Conservation (phyloP, 106 monocot genomes). For the Dactylorhiza incarnata region DNA sequence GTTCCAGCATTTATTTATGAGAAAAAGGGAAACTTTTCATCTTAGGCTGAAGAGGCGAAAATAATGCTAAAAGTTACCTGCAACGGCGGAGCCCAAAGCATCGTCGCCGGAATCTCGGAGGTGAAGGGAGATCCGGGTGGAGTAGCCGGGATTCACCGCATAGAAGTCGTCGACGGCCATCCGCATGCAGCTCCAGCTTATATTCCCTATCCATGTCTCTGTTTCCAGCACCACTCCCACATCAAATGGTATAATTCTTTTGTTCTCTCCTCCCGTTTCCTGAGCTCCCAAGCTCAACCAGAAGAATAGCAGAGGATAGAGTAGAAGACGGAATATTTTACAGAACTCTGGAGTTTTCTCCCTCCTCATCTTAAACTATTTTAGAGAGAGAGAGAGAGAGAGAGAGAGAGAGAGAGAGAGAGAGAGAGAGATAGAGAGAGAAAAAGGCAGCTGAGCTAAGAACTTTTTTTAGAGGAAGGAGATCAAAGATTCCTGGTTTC, state of each 20-base stretch:
- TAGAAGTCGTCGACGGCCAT: conserved; percentile 57
- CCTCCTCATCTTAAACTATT: neutral
- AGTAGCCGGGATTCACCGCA: conserved; percentile 17
- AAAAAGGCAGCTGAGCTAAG: no score
- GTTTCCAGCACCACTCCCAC: conserved; percentile 38
- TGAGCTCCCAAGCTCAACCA: neutral
- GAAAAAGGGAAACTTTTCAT: no score
- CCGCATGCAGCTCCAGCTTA: conserved; percentile 32
- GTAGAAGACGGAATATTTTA: neutral
- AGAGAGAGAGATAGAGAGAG: neutral
- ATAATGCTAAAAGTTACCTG: conserved; percentile 6
- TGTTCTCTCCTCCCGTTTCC: neutral
- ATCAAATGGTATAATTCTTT: neutral
- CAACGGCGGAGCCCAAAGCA: conserved; percentile 11
- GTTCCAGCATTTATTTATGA: no score
- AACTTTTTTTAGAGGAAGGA: neutral
- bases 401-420: no score
- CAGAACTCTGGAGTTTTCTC: neutral
- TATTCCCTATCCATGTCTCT: conserved; percentile 23
- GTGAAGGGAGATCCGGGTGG: conserved; percentile 23
- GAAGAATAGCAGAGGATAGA: neutral
- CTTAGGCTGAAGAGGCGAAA: no score
- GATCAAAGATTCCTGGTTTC: neutral
- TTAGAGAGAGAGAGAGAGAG: neutral
- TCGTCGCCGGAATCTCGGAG: conserved; percentile 17